A percentile compares a stretch with the other conserved stretches of the same genome.
phyloP scores from a whole-genome alignment of 73 alveolate species.

The Paramecium biaurelia region DNA sequence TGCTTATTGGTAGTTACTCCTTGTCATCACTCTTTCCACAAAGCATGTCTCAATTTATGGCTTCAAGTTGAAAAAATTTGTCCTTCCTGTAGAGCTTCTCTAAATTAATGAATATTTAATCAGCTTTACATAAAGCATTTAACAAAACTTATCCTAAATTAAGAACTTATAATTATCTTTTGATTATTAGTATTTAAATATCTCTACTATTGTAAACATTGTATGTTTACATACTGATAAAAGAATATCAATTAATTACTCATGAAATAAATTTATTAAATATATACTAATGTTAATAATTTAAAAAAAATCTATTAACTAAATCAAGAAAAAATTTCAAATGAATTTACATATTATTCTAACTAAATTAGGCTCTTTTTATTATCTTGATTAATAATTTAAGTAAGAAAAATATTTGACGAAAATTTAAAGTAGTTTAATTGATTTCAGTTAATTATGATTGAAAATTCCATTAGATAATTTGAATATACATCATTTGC shows the following conservation, averaged over 20 bases:
- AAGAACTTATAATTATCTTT: not conserved
- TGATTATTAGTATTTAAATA: not conserved
- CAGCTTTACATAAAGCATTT: not conserved
- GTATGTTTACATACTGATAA: no score
- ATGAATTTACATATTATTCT: not conserved
- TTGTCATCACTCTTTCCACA: not conserved
- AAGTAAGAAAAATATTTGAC: not conserved
- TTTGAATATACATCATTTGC: not conserved
- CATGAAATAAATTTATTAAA: no score
- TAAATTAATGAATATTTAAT: not conserved
- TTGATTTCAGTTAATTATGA: not conserved
- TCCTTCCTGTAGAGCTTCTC: not conserved
- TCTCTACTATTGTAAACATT: not conserved
- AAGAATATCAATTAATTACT: not conserved
- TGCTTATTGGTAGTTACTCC: not conserved
- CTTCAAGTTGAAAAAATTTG: not conserved
- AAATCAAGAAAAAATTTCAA: no score
- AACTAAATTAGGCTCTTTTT: no score
- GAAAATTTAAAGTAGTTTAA: not conserved
- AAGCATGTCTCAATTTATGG: constrained; percentile 4
- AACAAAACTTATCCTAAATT: not conserved
- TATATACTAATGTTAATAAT: no score
- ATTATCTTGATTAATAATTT: no score
- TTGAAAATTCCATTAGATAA: not conserved
- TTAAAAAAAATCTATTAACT: no score